Base-by-base conservation (phyloP, 306 rosid species). In the Biancaea sappan region DNA sequence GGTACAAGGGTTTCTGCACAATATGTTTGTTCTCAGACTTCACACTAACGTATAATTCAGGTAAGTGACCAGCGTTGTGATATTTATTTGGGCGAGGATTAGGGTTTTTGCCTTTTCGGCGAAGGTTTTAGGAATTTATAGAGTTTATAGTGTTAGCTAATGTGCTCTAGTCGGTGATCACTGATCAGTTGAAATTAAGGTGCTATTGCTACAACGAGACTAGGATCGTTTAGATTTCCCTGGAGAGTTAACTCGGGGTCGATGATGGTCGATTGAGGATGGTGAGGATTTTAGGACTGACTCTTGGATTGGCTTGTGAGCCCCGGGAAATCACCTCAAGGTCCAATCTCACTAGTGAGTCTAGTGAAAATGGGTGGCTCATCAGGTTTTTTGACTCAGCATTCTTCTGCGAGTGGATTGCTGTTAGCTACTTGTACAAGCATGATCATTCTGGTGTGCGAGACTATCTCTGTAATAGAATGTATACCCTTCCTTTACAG, bases 361-460 rank as follows among this genome's bases (percentile, higher is more conserved):
- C 91, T 19, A 88, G 99, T 72, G 99, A 94, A 84, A 94, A 87
- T 72, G 97, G 99, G 31, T 94, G 99, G 99, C 99, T 94, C 75
- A 94, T 94, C 38, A 83, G 99, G 61, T 94, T 94, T 86, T 94
- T 94, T 79, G 99, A 94, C 71, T 94, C 99, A 3, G 88, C 99
- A 1, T 94, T 92, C 80, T 94, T 94, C 89, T 94, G 99, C 15
- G 99, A 94, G 81, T 94, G 97, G 97, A 94, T 94, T 57, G 97
- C 97, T 56, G 97, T 94, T 77, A 94, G 99, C 83, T 94, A 94
- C 79, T 81, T 94, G 47, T 92, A 92, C 87, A 94, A 94, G 83
- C 99, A 94, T 74, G 99, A 92, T 38, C 99, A 94, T 26, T 8
- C 90, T 0, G 97, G 99, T 74, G 99, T 94, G 16, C 95, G 99